phyloP scores from a whole-genome alignment of 2,329 filamentous ascomycete species.

The Aspergillus texensis region DNA sequence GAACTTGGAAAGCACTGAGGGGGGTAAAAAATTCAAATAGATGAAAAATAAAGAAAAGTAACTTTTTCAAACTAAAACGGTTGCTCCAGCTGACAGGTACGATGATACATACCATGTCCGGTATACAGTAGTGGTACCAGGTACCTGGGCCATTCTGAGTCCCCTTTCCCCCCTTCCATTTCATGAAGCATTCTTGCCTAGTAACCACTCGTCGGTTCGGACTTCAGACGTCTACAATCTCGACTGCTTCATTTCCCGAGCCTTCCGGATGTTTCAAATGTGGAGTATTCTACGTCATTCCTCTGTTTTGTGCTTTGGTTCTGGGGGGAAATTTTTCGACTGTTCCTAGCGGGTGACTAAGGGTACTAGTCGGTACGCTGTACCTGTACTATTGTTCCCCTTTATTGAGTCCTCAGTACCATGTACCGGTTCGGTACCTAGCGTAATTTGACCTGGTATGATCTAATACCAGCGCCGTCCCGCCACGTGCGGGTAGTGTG shows the following conservation, averaged over 20 bases:
- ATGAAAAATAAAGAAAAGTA: neutral
- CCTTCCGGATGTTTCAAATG: slow-evolving; percentile 1
- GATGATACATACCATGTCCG: neutral
- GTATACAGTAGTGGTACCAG: neutral
- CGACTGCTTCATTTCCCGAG: neutral
- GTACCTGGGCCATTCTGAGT: neutral
- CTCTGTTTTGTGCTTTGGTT: neutral
- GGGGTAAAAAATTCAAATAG: neutral
- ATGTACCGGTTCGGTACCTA: neutral
- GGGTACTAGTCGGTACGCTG: neutral
- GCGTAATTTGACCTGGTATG: neutral
- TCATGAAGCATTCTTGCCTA: neutral
- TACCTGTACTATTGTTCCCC: slow-evolving; percentile 1
- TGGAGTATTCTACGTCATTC: slow-evolving; percentile 10
- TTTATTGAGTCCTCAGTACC: neutral
- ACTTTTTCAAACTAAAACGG: neutral
- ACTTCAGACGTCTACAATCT: neutral
- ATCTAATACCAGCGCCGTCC: neutral
- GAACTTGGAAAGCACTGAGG: neutral
- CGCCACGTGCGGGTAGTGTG: slow-evolving; percentile 8
- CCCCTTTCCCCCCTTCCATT: neutral
- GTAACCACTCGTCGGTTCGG: neutral
- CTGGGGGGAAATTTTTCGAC: neutral
- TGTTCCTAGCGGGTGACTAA: neutral
- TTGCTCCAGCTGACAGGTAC: neutral